A percentile compares a stretch with the other conserved stretches of the same genome.
These are phyloP conservation scores for Lepraria neglecta DNA, from an alignment of 495 filamentous ascomycete genomes.

Conservation along the genomic window DNA sequence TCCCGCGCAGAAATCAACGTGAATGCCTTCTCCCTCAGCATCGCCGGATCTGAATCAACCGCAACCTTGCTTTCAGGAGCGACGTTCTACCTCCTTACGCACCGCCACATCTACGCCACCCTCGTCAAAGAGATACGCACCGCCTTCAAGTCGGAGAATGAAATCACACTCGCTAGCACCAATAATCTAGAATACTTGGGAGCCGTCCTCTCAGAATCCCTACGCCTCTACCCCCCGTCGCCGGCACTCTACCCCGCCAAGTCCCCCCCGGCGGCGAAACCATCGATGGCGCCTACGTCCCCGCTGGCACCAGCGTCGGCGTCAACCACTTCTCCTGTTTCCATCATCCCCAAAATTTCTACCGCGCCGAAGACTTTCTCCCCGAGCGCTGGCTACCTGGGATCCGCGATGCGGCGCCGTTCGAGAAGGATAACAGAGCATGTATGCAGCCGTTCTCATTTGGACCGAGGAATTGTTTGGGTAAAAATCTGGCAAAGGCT, in stretches of 20 bases:
- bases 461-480: constrained; percentile 33
- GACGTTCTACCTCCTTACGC: constrained; percentile 58
- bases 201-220: constrained; percentile 59
- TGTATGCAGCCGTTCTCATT: constrained; percentile 27
- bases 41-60: constrained; percentile 22
- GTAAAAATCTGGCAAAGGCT: constrained; percentile 45
- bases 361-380: constrained; percentile 41
- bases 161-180: constrained; percentile 43
- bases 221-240: constrained; percentile 57
- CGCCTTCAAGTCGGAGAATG: constrained; percentile 32
- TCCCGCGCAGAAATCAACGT: constrained; percentile 34
- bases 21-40: constrained; percentile 18
- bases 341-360: constrained; percentile 38
- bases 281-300: constrained; percentile 40
- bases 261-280: constrained; percentile 33
- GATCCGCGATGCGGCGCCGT: too few species aligned
- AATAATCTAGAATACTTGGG: constrained; percentile 55
- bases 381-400: constrained; percentile 44
- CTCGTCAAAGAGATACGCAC: constrained; percentile 50
- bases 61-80: constrained; percentile 27
- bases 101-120: constrained; percentile 38
- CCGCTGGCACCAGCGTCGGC: constrained; percentile 57
- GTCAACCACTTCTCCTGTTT: constrained; percentile 49
- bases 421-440: too few species aligned
- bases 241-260: constrained; percentile 46